Base-by-base conservation (phyloP, 805 yeast genomes). In the Wickerhamomyces ciferrii region DNA sequence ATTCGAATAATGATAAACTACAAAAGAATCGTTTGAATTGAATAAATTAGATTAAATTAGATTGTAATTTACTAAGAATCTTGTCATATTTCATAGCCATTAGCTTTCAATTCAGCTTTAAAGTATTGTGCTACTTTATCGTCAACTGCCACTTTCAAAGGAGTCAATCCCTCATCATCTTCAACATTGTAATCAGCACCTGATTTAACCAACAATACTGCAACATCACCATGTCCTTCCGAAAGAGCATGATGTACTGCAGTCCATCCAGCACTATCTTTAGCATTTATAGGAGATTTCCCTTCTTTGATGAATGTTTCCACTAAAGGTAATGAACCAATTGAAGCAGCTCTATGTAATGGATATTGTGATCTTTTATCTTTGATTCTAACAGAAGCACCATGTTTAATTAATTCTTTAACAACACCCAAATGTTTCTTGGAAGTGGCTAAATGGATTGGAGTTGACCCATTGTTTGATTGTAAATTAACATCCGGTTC, bases 221-320 rank as follows among this genome's bases (percentile, higher is more conserved):
- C 96, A 11, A 79, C 78, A 48, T 87, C 96, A 1, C 84, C 90
- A 55, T 83, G 83, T 0, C 96, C 97, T 64, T 91, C 98, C 0
- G 96, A 89, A 46, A 85, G 66, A 0, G 97, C 96, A 64, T 88
- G 96, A 62, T 88, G 96, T 49, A 92, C 62, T 1, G 96, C 82
- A 0, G 96, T 85, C 90, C 94, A 88, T 0, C 96, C 94, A 44
- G 74, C 74, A 13, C 53, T 52, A 59, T 91, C 97, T 35, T 76
- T 75, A 3, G 83, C 72, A 55, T 89, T 86, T 20, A 90, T 61
- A 9, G 87, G 85, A 0, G 84, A 78, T 41, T 75, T 76, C 2
- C 76, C 78, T 5, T 73, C 65, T 39, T 70, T 67, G 5, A 78
- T 72, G 34, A 91, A 66, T 25, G 78, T 57, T 39, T 75, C 70